Base-by-base conservation (phyloP, 2,329 filamentous ascomycete species). In the Penicillium sp. region DNA sequence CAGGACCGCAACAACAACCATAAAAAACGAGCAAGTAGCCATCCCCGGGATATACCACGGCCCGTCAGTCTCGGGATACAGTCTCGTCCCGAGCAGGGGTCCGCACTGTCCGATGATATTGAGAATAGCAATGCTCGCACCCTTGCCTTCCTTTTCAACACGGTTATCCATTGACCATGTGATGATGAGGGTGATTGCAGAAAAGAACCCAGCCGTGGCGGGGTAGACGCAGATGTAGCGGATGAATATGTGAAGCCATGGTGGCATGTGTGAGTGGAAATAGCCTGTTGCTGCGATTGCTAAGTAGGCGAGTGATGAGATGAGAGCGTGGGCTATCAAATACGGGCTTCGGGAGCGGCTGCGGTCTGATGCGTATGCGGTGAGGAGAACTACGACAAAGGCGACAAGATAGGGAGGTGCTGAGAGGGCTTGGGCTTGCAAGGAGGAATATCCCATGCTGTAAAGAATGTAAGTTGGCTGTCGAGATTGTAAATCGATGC, bases 141-240 rank as follows among this genome's bases (percentile, higher is more conserved):
- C 87, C 57, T 86, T 85, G 6, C 81, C 79, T 45, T 79, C 80
- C 53, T 83, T 80, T 12, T 75, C 81, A 46, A 78, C 72, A 64
- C 93, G 87, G 67, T 95, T 95, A 64, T 95, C 94, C 62, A 95
- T 80, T 32, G 80, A 87, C 89, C 89, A 95, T 2, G 87, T 85
- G 49, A 95, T 86, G 57, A 90, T 84, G 29, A 95, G 77, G 0
- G 88, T 88, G 50, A 95, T 85, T 19, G 88, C 85, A 52, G 80
- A 83, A 74, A 95, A 91, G 69, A 95, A 93, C 4, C 89, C 89
- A 1, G 82, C 73, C 2, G 83, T 79, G 2, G 89, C 88, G 0
- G 87, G 88, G 64, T 85, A 95, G 7, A 95, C 77, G 49, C 83
- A 85, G 6, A 84, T 60, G 62, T 95, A 95, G 17, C 88, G 69